Conservation (phyloP, 2,329 filamentous ascomycete genomes). For the Arthrobotrys sinensis region DNA sequence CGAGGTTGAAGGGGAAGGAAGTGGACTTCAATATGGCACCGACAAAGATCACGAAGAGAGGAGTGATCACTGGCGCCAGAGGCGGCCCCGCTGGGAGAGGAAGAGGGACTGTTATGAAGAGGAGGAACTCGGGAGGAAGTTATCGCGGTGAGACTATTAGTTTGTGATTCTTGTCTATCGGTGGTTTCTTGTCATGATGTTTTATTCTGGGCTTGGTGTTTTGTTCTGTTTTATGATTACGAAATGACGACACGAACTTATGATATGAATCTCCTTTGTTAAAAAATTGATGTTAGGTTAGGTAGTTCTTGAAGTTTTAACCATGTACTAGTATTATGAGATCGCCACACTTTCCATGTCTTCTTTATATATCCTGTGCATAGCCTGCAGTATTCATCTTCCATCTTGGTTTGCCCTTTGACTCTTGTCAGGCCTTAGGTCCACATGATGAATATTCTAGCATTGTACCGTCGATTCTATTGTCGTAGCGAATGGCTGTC, state of each 20-base stretch:
- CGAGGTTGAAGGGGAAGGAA: slow-evolving; percentile 55
- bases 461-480: not conserved
- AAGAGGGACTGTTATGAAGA: slow-evolving; percentile 46
- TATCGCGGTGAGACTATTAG: slow-evolving; percentile 56
- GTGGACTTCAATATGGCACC: slow-evolving; percentile 47
- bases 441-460: not conserved
- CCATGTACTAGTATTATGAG: slow-evolving; percentile 22
- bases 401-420: not conserved
- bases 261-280: slow-evolving; percentile 28
- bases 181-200: slow-evolving; percentile 12
- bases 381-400: slow-evolving; percentile 27
- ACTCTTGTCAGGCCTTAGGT: not conserved
- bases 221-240: not conserved
- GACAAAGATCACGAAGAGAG: slow-evolving; percentile 58
- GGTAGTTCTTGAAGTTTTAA: slow-evolving; percentile 10
- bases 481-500: not conserved
- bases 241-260: slow-evolving; percentile 16
- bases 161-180: slow-evolving; percentile 24
- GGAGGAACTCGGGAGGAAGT: slow-evolving; percentile 53
- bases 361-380: slow-evolving; percentile 20
- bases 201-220: not conserved
- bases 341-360: slow-evolving; percentile 19
- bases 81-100: slow-evolving; percentile 24
- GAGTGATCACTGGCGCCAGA: slow-evolving; percentile 44
- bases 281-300: not conserved